These are phyloP conservation scores for Beauveria asiatica DNA, from an alignment of 2,329 filamentous ascomycete genomes.

Conservation along the genomic window DNA sequence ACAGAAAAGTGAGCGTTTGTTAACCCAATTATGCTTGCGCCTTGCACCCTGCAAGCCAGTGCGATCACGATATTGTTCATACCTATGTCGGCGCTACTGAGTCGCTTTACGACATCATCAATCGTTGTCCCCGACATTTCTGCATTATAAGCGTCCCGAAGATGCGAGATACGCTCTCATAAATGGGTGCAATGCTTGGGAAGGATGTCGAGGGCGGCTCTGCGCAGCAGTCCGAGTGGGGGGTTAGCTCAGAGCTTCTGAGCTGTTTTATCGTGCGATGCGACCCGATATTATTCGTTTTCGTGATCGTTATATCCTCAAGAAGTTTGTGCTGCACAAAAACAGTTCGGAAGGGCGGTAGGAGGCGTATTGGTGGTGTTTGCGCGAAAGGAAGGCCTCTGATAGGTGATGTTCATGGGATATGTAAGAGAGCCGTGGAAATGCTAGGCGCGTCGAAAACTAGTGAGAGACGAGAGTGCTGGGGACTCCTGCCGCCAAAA, in stretches of 20 bases:
- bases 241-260: conserved; percentile 10
- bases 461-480: conserved; percentile 26
- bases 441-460: conserved; percentile 30
- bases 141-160: conserved; percentile 37
- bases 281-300: conserved; percentile 9
- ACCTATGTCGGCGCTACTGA: conserved; percentile 49
- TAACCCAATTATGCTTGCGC: background rate
- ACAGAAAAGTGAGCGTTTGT: conserved; percentile 4
- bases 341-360: background rate
- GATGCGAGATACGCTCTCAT: conserved; percentile 29
- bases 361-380: background rate
- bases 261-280: background rate
- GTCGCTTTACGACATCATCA: conserved; percentile 55
- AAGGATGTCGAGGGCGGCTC: conserved; percentile 10
- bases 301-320: too few relatives aligned
- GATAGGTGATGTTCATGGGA: background rate
- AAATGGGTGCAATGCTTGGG: conserved; percentile 17
- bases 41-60: background rate
- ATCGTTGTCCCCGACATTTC: conserved; percentile 53
- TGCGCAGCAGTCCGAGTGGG: background rate
- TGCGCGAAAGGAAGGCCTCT: conserved; percentile 2
- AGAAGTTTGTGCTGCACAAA: too few relatives aligned
- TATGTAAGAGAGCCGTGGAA: conserved; percentile 12
- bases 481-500: conserved; percentile 33
- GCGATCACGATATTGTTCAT: conserved; percentile 13